These are phyloP conservation scores for Spongispora temasekensis DNA, from an alignment of 1,284 basidiomycete genomes.

Conservation along the genomic window DNA sequence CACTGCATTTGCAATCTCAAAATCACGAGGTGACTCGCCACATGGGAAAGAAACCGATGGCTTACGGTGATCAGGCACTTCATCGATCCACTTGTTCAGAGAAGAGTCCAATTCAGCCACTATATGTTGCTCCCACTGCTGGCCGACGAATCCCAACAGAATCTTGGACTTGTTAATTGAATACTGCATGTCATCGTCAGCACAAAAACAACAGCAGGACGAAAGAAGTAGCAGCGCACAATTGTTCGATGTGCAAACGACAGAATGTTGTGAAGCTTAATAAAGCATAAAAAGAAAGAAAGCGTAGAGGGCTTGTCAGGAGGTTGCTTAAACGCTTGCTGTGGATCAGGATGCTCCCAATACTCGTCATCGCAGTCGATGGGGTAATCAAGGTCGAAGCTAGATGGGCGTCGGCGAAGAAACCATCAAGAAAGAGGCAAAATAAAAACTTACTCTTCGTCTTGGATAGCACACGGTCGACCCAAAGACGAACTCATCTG, in stretches of 20 bases:
- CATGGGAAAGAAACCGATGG: slow-evolving; percentile 1
- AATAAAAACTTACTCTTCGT: slow-evolving; percentile 68
- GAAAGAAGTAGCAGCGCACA: slow-evolving; percentile 41
- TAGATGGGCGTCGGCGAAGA: slow-evolving; percentile 24
- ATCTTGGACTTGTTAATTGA: slow-evolving; percentile 71
- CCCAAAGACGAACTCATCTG: slow-evolving; percentile 71
- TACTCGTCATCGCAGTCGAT: slow-evolving; percentile 77
- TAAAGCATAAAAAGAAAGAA: slow-evolving; percentile 54
- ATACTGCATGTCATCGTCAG: slow-evolving; percentile 47
- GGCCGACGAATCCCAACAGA: slow-evolving; percentile 57
- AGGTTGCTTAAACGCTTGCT: slow-evolving; percentile 58
- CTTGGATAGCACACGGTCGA: slow-evolving; percentile 79
- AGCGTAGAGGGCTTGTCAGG: slow-evolving; percentile 53
- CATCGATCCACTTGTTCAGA: slow-evolving; percentile 76
- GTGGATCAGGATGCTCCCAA: slow-evolving; percentile 61
- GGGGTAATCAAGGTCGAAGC: slow-evolving; percentile 75
- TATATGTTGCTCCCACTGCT: slow-evolving; percentile 66
- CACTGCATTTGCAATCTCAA: slow-evolving; percentile 40
- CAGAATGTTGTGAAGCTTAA: slow-evolving; percentile 69
- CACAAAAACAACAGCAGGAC: not conserved
- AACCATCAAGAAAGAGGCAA: not conserved
- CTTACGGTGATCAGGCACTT: slow-evolving; percentile 66
- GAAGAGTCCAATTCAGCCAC: slow-evolving; percentile 77
- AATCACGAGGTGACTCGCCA: not conserved
- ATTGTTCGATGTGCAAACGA: slow-evolving; percentile 66